phyloP scores from a whole-genome alignment of 805 yeast genomes.

The Candida broadrunensis region DNA sequence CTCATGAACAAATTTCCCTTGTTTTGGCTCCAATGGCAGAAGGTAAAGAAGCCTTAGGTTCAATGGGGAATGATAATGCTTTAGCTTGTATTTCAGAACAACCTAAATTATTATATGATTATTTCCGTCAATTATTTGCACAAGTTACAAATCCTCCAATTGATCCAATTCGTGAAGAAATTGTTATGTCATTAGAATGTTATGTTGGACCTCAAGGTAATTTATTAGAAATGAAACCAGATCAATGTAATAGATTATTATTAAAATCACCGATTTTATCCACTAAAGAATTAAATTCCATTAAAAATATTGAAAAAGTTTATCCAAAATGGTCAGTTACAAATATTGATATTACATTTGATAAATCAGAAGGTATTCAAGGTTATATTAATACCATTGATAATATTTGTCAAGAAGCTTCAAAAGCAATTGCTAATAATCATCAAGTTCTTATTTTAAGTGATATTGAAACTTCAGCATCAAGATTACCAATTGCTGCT shows the following conservation, averaged over 20 bases:
- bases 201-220: conserved; percentile 99
- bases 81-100: conserved; percentile 92
- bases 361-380: conserved; percentile 73
- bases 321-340: conserved; percentile 86
- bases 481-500: conserved; percentile 79
- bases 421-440: conserved; percentile 74
- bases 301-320: conserved; percentile 66
- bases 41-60: conserved; percentile 93
- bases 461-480: conserved; percentile 60
- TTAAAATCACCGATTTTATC: conserved; percentile 81
- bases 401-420: conserved; percentile 82
- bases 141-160: conserved; percentile 99
- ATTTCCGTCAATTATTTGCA: conserved; percentile 94
- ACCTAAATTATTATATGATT: conserved; percentile 87
- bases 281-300: conserved; percentile 69
- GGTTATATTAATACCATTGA: conserved; percentile 87
- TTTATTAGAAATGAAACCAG: conserved; percentile 85
- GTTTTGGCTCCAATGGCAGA: conserved; percentile 93
- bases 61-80: conserved; percentile 98
- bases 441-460: conserved; percentile 73
- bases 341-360: conserved; percentile 84
- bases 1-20: conserved; percentile 86
- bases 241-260: conserved; percentile 85
- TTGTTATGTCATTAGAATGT: conserved; percentile 96
- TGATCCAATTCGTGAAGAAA: conserved; percentile 94